Conservation (phyloP, 345 rosid species). For the Boechera stricta region DNA sequence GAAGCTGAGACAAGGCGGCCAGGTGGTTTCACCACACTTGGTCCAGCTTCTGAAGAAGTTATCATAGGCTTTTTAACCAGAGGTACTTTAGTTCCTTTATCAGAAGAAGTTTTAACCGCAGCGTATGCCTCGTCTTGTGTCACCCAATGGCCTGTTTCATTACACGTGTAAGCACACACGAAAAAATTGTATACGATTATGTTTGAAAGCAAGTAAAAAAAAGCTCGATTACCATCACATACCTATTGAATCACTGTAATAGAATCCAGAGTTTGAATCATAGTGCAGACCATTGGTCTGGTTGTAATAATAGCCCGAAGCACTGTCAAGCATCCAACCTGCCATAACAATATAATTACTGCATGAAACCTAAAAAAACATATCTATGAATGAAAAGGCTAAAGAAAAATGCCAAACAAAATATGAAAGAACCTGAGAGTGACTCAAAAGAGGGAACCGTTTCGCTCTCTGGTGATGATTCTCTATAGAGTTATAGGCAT, state of each 20-base stretch:
- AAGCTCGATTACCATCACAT: constrained; percentile 15
- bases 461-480: constrained; percentile 34
- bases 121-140: constrained; percentile 83
- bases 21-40: constrained; percentile 50
- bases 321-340: constrained; percentile 76
- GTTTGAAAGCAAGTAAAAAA: background rate
- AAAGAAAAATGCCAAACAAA: constrained; percentile 26
- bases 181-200: background rate
- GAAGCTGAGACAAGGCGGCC: constrained; percentile 70
- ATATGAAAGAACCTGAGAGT: constrained; percentile 41
- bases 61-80: constrained; percentile 46
- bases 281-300: constrained; percentile 61
- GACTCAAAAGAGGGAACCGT: constrained; percentile 40
- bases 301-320: constrained; percentile 76
- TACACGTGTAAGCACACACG: constrained; percentile 31
- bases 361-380: constrained; percentile 39
- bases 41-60: constrained; percentile 43
- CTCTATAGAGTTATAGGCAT: constrained; percentile 36
- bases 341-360: constrained; percentile 43
- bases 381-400: constrained; percentile 2
- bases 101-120: constrained; percentile 48
- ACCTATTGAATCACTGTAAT: constrained; percentile 86
- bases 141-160: constrained; percentile 86
- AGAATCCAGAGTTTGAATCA: constrained; percentile 87
- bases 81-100: constrained; percentile 48